Evolutionary conservation across 2,329 filamentous ascomycete species (phyloP).

Genomic region (Botryotinia convoluta): DNA sequence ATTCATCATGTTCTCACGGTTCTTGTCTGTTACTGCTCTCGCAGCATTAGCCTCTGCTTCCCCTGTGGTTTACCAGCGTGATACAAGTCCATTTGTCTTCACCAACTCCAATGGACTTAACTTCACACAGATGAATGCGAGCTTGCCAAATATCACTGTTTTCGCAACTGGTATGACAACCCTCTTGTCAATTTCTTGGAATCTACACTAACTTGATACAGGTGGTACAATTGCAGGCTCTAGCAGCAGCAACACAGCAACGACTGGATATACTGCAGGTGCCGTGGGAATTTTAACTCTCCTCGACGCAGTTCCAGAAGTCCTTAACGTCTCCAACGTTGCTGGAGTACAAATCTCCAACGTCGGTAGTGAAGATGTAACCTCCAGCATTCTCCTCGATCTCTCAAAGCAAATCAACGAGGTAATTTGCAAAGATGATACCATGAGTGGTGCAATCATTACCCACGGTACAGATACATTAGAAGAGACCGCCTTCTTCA

Average conservation of each 20-base stretch:
- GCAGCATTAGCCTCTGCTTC: slow-evolving; percentile 25
- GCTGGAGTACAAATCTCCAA: slow-evolving; percentile 52
- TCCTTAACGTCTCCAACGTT: slow-evolving; percentile 54
- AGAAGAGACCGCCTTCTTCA: slow-evolving; percentile 62
- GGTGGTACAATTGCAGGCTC: slow-evolving; percentile 59
- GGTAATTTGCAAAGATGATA: slow-evolving; percentile 39
- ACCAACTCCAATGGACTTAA: slow-evolving; percentile 33
- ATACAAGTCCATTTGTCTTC: slow-evolving; percentile 28
- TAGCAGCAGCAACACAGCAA: slow-evolving; percentile 49
- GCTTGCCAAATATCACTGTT: slow-evolving; percentile 31
- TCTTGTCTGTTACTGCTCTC: slow-evolving; percentile 19
- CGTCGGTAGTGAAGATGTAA: slow-evolving; percentile 49
- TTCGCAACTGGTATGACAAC: slow-evolving; percentile 30
- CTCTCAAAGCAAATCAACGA: slow-evolving; percentile 49
- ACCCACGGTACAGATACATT: slow-evolving; percentile 66
- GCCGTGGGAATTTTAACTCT: slow-evolving; percentile 40
- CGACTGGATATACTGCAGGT: slow-evolving; percentile 52
- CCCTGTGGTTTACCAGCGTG: slow-evolving; percentile 24
- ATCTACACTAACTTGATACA: slow-evolving; percentile 32
- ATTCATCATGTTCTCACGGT: slow-evolving; percentile 6
- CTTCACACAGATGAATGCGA: slow-evolving; percentile 32
- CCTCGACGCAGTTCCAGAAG: slow-evolving; percentile 53
- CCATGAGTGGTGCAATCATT: slow-evolving; percentile 51
- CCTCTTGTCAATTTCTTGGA: rapidly evolving
- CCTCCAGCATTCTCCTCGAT: slow-evolving; percentile 47